Percentiles rank a stretch among this genome's conserved stretches.
Evolutionary conservation across 352 stramenopile genomes (phyloP).

Genomic region (Phytophthora ohioensis): DNA sequence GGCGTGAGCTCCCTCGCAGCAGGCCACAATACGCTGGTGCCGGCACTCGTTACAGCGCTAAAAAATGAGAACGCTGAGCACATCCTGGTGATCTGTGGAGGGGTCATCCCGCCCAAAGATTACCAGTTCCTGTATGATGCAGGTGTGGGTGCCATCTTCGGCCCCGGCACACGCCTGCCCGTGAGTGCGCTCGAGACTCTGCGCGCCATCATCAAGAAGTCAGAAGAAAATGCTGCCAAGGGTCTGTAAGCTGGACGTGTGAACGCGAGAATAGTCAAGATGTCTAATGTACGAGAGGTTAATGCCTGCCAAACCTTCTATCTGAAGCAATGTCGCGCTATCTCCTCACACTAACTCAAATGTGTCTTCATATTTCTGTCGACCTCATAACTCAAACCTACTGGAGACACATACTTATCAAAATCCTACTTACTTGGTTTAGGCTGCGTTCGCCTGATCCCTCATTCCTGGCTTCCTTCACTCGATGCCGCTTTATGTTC

Average conservation of each 20-base stretch:
- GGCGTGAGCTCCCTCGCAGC: constrained; percentile 93
- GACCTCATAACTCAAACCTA: constrained; percentile 39
- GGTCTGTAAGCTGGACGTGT: constrained; percentile 32
- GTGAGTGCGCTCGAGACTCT: constrained; percentile 73
- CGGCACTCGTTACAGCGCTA: constrained; percentile 92
- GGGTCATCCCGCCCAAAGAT: constrained; percentile 96
- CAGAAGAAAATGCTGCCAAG: constrained; percentile 51
- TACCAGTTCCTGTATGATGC: constrained; percentile 96
- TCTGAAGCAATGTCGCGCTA: too few species aligned
- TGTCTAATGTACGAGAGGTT: constrained; percentile 2
- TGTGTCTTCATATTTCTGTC: constrained; percentile 25
- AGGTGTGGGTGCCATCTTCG: constrained; percentile 94
- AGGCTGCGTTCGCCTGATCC: constrained; percentile 8
- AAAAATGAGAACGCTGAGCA: constrained; percentile 92
- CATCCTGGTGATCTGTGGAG: constrained; percentile 95
- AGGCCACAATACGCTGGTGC: constrained; percentile 96
- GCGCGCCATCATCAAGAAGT: constrained; percentile 64
- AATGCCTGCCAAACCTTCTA: too few species aligned
- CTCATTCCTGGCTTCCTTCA: constrained; percentile 36
- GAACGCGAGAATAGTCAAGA: constrained; percentile 15
- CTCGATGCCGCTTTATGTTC: constrained; percentile 35
- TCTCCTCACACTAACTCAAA: constrained; percentile 3
- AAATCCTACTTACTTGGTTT: constrained; percentile 29
- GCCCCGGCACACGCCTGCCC: constrained; percentile 94
- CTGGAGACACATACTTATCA: constrained; percentile 23